Percentiles rank a stretch among this genome's conserved stretches.
Conservation (phyloP, 179 eudicot species). For the Spinacia oleracea region DNA sequence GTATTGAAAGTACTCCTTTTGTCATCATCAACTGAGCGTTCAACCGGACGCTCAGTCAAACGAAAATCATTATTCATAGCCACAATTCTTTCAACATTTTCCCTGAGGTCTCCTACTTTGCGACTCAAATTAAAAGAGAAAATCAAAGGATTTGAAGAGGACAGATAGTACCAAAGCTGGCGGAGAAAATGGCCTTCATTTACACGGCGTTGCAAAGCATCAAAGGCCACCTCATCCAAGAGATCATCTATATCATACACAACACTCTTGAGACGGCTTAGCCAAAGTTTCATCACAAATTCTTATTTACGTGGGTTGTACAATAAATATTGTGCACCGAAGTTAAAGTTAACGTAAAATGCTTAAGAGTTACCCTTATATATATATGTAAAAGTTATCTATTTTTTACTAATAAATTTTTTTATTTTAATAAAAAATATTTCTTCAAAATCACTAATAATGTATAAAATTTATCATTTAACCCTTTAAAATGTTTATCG, state of each 20-base stretch:
- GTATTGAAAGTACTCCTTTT: neutral
- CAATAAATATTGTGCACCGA: no score
- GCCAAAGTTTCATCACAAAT: constrained; percentile 27
- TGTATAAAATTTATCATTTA: no score
- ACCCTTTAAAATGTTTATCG: no score
- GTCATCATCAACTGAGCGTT: neutral
- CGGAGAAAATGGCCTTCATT: neutral
- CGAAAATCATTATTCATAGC: neutral
- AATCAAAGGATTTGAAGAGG: constrained; percentile 1
- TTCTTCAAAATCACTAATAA: no score
- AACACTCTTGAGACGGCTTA: constrained; percentile 24
- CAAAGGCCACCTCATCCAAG: constrained; percentile 17
- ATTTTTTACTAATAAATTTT: no score
- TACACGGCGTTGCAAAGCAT: constrained; percentile 2
- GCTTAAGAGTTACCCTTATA: no score
- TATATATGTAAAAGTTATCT: no score
- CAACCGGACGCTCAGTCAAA: neutral
- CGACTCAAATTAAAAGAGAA: constrained; percentile 4
- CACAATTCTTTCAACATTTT: neutral
- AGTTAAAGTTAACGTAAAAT: no score
- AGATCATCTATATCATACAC: constrained; percentile 34
- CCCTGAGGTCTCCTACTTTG: constrained; percentile 3
- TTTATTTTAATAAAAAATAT: no score
- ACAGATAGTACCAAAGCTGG: neutral
- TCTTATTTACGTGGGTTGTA: no score